A percentile compares a stretch with the other conserved stretches of the same genome.
Conservation (phyloP, 306 rosid genomes). For the Pyrus betulifolia region DNA sequence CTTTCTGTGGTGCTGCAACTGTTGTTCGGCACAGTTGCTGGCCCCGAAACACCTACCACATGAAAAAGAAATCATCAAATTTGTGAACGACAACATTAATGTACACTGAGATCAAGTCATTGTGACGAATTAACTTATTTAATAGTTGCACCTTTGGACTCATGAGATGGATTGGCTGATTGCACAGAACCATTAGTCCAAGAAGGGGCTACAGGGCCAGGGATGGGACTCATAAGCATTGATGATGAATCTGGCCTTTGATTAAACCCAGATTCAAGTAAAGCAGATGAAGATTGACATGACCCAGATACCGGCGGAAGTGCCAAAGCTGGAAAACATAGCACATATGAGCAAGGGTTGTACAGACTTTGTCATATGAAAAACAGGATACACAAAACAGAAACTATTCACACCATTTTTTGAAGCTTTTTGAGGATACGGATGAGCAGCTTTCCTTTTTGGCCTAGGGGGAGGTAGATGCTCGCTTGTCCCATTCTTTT, state of each 20-base stretch:
- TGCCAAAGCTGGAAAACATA: conserved; percentile 40
- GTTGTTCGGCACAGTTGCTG: conserved; percentile 46
- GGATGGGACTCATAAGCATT: conserved; percentile 41
- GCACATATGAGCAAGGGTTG: conserved; percentile 16
- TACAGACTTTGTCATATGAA: not conserved
- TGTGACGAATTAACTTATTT: not conserved
- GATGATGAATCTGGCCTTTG: conserved; percentile 53
- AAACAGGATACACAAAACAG: not conserved
- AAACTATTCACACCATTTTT: conserved; percentile 49
- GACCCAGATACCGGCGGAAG: conserved; percentile 51
- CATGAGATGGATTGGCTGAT: conserved; percentile 37
- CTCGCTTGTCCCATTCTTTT: conserved; percentile 79
- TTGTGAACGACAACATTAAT: not conserved
- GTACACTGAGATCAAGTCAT: not conserved
- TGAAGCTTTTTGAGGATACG: conserved; percentile 95
- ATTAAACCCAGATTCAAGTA: conserved; percentile 55
- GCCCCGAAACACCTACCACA: conserved; percentile 29
- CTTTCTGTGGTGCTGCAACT: conserved; percentile 75
- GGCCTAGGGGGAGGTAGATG: conserved; percentile 99
- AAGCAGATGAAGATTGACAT: conserved; percentile 56
- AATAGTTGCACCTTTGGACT: conserved; percentile 29
- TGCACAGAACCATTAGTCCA: conserved; percentile 50
- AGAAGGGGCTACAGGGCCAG: conserved; percentile 46
- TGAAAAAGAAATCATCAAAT: not conserved
- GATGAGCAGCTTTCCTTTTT: conserved; percentile 91